A percentile compares a stretch with the other conserved stretches of the same genome.
Evolutionary conservation across 768 basidiomycete genomes (phyloP).

Genomic region (Gymnopilus junonius): DNA sequence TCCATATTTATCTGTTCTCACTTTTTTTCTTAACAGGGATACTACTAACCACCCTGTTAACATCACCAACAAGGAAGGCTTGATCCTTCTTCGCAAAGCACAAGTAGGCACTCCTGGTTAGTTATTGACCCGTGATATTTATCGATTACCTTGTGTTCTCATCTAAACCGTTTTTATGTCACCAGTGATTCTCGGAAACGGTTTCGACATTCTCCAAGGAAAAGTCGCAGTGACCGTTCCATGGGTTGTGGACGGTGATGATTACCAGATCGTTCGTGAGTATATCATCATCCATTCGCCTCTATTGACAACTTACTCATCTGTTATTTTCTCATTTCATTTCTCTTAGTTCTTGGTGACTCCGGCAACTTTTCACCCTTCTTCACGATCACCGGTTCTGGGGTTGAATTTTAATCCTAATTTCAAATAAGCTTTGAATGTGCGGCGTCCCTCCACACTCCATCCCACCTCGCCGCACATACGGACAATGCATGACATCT

Average conservation of each 20-base stretch:
- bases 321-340: neutral
- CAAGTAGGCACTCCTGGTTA: conserved; percentile 34
- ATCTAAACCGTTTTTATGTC: neutral
- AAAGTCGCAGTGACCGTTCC: conserved; percentile 38
- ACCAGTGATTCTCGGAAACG: conserved; percentile 34
- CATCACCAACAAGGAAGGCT: conserved; percentile 52
- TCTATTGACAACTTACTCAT: neutral
- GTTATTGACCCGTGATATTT: too few species aligned
- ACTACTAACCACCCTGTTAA: conserved; percentile 42
- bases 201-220: conserved; percentile 43
- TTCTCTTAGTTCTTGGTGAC: conserved; percentile 52
- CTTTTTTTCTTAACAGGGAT: conserved; percentile 35
- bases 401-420: conserved; percentile 7
- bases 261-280: conserved; percentile 45
- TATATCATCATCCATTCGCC: conserved; percentile 12
- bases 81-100: conserved; percentile 44
- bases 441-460: neutral
- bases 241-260: conserved; percentile 32
- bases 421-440: neutral
- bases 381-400: conserved; percentile 30
- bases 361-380: conserved; percentile 45
- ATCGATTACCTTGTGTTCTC: too few species aligned
- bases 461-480: neutral
- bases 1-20: neutral
- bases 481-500: neutral